Conservation (phyloP, 306 rosid genomes). For the Fagus sylvatica region DNA sequence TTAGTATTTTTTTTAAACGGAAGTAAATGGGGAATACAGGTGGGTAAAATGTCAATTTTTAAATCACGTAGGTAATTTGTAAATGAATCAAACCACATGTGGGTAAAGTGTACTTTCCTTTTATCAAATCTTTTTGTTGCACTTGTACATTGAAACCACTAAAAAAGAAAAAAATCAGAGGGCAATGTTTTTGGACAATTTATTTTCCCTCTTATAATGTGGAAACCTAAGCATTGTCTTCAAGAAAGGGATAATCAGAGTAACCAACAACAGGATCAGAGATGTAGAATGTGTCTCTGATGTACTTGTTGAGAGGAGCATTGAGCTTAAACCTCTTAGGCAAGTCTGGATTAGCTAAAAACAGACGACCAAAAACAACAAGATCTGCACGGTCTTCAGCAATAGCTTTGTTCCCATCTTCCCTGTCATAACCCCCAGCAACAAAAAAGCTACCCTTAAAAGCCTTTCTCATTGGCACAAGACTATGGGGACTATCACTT, state of each 20-base stretch:
- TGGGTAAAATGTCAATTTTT: too few species aligned
- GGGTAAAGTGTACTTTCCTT: too few species aligned
- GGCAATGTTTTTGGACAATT: not conserved
- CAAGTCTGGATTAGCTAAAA: conserved; percentile 45
- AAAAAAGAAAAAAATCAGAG: not conserved
- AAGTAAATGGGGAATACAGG: too few species aligned
- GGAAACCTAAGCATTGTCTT: not conserved
- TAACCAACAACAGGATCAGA: conserved; percentile 38
- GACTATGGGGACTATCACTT: conserved; percentile 1
- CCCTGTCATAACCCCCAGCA: conserved; percentile 28
- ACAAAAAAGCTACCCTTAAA: conserved; percentile 33
- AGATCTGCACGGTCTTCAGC: conserved; percentile 25
- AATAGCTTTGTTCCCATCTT: conserved; percentile 25
- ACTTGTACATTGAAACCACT: not conserved
- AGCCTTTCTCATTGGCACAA: conserved; percentile 34
- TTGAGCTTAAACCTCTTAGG: conserved; percentile 37
- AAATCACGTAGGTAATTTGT: too few species aligned
- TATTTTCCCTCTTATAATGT: not conserved
- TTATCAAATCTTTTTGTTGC: too few species aligned
- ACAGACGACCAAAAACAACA: conserved; percentile 28
- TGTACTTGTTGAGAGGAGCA: conserved; percentile 35
- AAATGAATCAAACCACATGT: too few species aligned
- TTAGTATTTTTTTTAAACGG: too few species aligned
- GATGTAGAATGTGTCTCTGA: conserved; percentile 24
- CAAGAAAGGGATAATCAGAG: conserved; percentile 37